Base-by-base conservation (phyloP, 106 monocot species). In the Dioscorea alata region DNA sequence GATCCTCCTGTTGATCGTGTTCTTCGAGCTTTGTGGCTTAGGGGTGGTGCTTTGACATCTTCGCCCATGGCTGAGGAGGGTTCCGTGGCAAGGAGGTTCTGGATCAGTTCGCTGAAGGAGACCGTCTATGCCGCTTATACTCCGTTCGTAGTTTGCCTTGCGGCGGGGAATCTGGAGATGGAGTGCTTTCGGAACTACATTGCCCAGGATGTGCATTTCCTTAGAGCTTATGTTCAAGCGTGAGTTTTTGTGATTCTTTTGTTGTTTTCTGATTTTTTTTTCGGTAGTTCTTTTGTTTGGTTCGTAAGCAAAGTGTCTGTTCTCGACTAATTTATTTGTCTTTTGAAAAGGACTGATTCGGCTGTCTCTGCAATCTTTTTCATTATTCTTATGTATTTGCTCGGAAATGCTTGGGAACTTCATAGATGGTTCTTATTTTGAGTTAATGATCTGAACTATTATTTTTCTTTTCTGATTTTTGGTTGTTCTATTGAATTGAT, bases 181-280 rank as follows among this genome's bases (percentile, higher is more conserved):
- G 90, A 85, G 18, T 64, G 56, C 5, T 99, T 99, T 76, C 76
- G 81, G 24, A 73, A 66, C 31, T 99, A 83, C 79, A 78, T 99
- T 63, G 78, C 80, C 9, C 93, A 99, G 85, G 90, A 90, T 42
- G 65, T 79, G 17, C 77, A 87, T 69, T 99, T 93, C 74, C 93
- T 93, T 42, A 81, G 70, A 56, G 78, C 90, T 10, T 93, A 83
- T 61, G 83, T 81, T 8, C 66, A 75, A 35, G 93, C 99, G 93
- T 93, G 73, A 93, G 93, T 83, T 60, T n/a, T 32, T 4, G 10
- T n/a, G 42, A 4, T 24, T 61, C 19, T 33, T 19, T 0, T 2
- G n/a, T 49, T 59, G 24, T 49, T 51, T 20, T 33, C 42, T 42
- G 42, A 42, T 42, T 42, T 42, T 42, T 42, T 6, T 42, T 42